Percentiles rank a stretch among this genome's conserved stretches.
Evolutionary conservation across 495 filamentous ascomycete species (phyloP).

Genomic region (Parachaetomium inaequale): DNA sequence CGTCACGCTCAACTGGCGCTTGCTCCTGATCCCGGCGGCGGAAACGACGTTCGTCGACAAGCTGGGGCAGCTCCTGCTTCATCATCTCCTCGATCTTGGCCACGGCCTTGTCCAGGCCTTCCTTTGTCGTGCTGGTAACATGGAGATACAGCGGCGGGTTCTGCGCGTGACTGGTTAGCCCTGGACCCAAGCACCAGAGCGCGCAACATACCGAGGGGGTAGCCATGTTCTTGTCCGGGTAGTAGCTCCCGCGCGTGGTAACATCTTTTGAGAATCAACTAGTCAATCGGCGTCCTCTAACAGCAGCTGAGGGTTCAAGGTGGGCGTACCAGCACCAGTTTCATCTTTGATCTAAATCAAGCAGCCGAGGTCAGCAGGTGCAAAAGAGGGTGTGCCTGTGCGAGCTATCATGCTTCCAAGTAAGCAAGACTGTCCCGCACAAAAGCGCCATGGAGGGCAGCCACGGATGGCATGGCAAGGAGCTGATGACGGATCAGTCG

Average conservation of each 20-base stretch:
- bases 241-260: conserved; percentile 93
- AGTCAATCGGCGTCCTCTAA: conserved; percentile 53
- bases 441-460: conserved; percentile 36
- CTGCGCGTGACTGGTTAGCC: conserved; percentile 46
- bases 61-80: conserved; percentile 91
- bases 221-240: conserved; percentile 96
- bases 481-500: conserved; percentile 75
- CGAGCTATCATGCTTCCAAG: conserved; percentile 71
- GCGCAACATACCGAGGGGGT: conserved; percentile 66
- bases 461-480: conserved; percentile 33
- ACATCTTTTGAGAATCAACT: conserved; percentile 80
- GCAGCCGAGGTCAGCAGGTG: conserved; percentile 95
- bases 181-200: conserved; percentile 2
- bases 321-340: conserved; percentile 97
- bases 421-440: conserved; percentile 79
- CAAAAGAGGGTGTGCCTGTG: conserved; percentile 69
- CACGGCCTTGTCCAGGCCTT: conserved; percentile 84
- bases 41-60: conserved; percentile 94
- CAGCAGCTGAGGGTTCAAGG: conserved; percentile 43
- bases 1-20: conserved; percentile 86
- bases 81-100: conserved; percentile 86
- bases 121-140: conserved; percentile 87
- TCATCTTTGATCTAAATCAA: conserved; percentile 99
- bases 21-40: conserved; percentile 83
- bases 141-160: conserved; percentile 93